phyloP scores from a whole-genome alignment of 257 asterid genomes.

The Solanum paucissectum region DNA sequence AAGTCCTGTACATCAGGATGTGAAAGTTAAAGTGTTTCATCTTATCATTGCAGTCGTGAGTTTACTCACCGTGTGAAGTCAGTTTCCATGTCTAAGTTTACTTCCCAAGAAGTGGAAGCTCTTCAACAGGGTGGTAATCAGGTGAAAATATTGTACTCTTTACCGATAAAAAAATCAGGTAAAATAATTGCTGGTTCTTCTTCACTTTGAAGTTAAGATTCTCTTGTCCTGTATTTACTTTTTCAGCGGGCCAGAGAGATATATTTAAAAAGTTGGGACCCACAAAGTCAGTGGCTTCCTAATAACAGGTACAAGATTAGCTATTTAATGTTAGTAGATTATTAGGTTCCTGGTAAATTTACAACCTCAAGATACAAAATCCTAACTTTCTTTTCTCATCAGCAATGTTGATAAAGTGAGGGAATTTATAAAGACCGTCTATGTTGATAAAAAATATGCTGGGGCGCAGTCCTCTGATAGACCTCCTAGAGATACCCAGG shows the following conservation, averaged over 20 bases:
- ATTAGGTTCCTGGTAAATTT: neutral
- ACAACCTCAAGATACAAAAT: neutral
- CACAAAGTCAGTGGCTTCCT: constrained; percentile 56
- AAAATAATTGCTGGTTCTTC: neutral
- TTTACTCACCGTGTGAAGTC: constrained; percentile 98
- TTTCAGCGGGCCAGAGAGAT: constrained; percentile 89
- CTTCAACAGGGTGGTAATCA: constrained; percentile 96
- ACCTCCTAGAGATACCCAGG: constrained; percentile 87
- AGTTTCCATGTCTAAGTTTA: constrained; percentile 91
- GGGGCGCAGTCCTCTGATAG: constrained; percentile 42
- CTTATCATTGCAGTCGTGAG: constrained; percentile 66
- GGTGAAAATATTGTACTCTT: constrained; percentile 25
- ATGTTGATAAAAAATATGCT: constrained; percentile 48
- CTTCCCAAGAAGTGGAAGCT: constrained; percentile 88
- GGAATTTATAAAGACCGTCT: constrained; percentile 60
- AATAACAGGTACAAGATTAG: constrained; percentile 45
- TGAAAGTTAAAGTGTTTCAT: constrained; percentile 1
- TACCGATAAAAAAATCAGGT: neutral
- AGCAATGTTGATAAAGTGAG: constrained; percentile 81
- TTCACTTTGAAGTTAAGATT: neutral
- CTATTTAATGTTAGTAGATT: neutral
- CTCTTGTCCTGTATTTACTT: constrained; percentile 2
- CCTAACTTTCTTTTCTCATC: constrained; percentile 17
- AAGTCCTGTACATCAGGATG: neutral
- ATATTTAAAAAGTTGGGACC: constrained; percentile 69